Conservation (phyloP, 164 flowering plant species). For the Warburgia ugandensis region DNA sequence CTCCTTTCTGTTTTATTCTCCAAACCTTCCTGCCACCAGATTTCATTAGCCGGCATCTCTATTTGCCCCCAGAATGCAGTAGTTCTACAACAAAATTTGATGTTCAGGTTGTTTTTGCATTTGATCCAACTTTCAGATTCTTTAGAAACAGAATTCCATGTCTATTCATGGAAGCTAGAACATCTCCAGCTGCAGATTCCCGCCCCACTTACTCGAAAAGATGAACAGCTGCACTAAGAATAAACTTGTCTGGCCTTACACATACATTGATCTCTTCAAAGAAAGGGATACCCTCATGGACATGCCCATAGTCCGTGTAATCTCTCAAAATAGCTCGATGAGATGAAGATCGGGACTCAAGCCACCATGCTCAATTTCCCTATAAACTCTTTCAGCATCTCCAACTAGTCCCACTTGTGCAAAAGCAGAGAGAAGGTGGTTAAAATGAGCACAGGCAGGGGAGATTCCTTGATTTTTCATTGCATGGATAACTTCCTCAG, state of each 20-base stretch:
- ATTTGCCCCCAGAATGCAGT: too few relatives aligned
- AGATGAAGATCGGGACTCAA: slow-evolving; percentile 48
- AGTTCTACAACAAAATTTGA: too few relatives aligned
- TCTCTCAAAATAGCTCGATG: slow-evolving; percentile 54
- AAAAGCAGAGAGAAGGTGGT: slow-evolving; percentile 38
- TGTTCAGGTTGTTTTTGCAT: too few relatives aligned
- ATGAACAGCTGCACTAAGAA: slow-evolving; percentile 68
- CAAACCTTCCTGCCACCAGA: too few relatives aligned
- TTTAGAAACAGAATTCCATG: slow-evolving; percentile 36
- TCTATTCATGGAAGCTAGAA: slow-evolving; percentile 46
- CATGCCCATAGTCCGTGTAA: slow-evolving; percentile 57
- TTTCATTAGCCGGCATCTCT: too few relatives aligned
- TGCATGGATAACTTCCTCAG: slow-evolving; percentile 44
- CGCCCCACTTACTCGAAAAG: slow-evolving; percentile 46
- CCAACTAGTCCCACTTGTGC: slow-evolving; percentile 43
- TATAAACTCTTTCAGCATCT: slow-evolving; percentile 60
- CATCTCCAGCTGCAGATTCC: slow-evolving; percentile 31
- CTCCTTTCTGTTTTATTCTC: too few relatives aligned
- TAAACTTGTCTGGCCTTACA: slow-evolving; percentile 44
- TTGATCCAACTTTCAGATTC: slow-evolving; percentile 45
- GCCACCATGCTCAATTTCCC: slow-evolving; percentile 26
- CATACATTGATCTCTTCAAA: slow-evolving; percentile 33
- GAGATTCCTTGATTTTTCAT: slow-evolving; percentile 49
- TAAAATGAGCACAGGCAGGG: slow-evolving; percentile 50
- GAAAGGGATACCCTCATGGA: slow-evolving; percentile 54